Percentiles rank a stretch among this genome's conserved stretches.
These are phyloP conservation scores for Magnolia kwangsiensis DNA, from an alignment of 164 flowering plant species.

Conservation along the genomic window DNA sequence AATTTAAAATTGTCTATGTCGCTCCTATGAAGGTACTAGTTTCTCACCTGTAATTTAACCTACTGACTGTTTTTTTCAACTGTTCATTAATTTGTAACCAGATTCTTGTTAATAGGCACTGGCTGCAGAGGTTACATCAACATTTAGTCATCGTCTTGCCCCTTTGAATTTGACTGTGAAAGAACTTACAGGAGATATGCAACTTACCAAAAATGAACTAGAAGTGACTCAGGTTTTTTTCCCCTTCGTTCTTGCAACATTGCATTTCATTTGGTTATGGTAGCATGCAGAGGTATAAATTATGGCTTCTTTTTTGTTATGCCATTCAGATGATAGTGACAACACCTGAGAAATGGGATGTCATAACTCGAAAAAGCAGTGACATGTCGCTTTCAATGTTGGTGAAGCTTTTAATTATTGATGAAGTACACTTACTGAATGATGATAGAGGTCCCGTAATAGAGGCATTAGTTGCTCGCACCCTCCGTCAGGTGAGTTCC, in stretches of 20 bases:
- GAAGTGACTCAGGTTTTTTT: constrained; percentile 82
- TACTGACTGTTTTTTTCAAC: constrained; percentile 7
- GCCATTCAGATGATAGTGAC: constrained; percentile 93
- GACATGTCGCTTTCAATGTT: constrained; percentile 96
- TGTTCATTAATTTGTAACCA: not conserved
- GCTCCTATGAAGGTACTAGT: constrained; percentile 95
- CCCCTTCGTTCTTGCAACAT: not conserved
- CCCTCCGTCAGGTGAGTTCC: constrained; percentile 82
- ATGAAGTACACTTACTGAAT: constrained; percentile 96
- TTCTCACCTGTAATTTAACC: not conserved
- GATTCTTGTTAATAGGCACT: constrained; percentile 56
- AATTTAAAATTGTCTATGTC: constrained; percentile 97
- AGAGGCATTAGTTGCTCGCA: constrained; percentile 97
- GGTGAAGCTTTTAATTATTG: constrained; percentile 93
- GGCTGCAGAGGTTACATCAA: constrained; percentile 92
- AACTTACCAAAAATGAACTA: constrained; percentile 84
- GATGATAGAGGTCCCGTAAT: constrained; percentile 99
- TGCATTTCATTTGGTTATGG: constrained; percentile 1
- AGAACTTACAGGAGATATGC: constrained; percentile 99
- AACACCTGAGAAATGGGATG: constrained; percentile 99
- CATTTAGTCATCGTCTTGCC: constrained; percentile 85
- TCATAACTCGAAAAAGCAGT: constrained; percentile 98
- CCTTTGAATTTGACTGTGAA: constrained; percentile 84
- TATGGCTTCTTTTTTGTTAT: constrained; percentile 6
- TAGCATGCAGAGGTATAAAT: constrained; percentile 4